Conservation (phyloP, 2,329 filamentous ascomycete genomes). For the Ciborinia camelliae region DNA sequence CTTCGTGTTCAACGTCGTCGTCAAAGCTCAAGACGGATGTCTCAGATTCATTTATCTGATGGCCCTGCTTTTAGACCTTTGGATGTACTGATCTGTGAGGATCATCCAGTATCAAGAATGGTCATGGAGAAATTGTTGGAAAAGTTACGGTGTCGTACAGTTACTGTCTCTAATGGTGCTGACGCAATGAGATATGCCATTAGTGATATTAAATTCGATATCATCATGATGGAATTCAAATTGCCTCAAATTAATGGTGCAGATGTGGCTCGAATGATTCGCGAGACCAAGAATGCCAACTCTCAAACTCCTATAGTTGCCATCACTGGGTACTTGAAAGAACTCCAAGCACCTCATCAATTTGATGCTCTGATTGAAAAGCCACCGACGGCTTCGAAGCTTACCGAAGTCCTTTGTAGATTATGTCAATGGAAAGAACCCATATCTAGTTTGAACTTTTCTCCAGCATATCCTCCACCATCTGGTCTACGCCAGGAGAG, state of each 20-base stretch:
- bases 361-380: conserved; percentile 97
- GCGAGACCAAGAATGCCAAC: conserved; percentile 94
- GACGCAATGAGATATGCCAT: conserved; percentile 92
- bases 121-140: conserved; percentile 99
- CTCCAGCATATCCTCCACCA: conserved; percentile 57
- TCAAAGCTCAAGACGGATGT: conserved; percentile 94
- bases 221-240: conserved; percentile 97
- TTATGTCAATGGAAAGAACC: conserved; percentile 93
- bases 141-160: conserved; percentile 90
- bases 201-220: conserved; percentile 97
- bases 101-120: conserved; percentile 92
- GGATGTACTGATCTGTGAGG: conserved; percentile 94
- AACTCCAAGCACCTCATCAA: conserved; percentile 89
- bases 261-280: conserved; percentile 95
- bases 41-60: conserved; percentile 81
- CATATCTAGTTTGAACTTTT: conserved; percentile 45
- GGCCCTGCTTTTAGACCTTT: conserved; percentile 84
- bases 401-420: conserved; percentile 81
- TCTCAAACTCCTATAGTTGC: conserved; percentile 92
- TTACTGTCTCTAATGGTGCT: conserved; percentile 83
- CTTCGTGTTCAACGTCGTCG: conserved; percentile 88
- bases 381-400: conserved; percentile 86
- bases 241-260: conserved; percentile 91
- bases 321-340: conserved; percentile 97
- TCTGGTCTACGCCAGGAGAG: conserved; percentile 65